phyloP scores from a whole-genome alignment of 768 basidiomycete species.

The Phaeotremella fagi region DNA sequence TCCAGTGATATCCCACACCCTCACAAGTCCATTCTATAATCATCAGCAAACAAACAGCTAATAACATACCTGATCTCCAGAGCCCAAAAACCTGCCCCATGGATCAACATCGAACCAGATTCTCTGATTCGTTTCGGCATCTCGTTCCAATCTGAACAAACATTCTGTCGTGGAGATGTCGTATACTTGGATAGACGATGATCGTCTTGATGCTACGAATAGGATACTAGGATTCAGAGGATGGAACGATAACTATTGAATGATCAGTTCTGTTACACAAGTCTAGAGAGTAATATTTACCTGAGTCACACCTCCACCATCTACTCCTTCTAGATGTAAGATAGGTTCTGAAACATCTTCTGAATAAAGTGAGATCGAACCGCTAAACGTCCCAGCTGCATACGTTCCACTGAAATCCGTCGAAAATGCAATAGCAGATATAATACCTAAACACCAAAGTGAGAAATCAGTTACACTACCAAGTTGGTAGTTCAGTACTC shows the following conservation, averaged over 20 bases:
- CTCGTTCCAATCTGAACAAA: slow-evolving; percentile 51
- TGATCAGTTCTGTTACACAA: slow-evolving; percentile 1
- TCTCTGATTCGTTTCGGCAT: slow-evolving; percentile 66
- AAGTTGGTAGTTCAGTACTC: not conserved
- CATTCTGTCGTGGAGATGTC: slow-evolving; percentile 55
- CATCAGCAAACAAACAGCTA: no score
- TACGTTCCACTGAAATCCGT: slow-evolving; percentile 61
- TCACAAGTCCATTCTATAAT: slow-evolving; percentile 58
- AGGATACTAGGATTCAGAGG: slow-evolving; percentile 65
- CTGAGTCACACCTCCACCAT: slow-evolving; percentile 47
- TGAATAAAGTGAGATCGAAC: slow-evolving; percentile 48
- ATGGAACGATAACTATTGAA: slow-evolving; percentile 68
- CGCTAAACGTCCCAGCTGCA: slow-evolving; percentile 70
- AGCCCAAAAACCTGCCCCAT: slow-evolving; percentile 60
- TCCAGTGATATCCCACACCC: slow-evolving; percentile 57
- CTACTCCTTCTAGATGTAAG: slow-evolving; percentile 60
- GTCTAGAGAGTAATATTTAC: slow-evolving; percentile 25
- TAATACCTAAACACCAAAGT: slow-evolving; percentile 58
- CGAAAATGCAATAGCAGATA: slow-evolving; percentile 77
- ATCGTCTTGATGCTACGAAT: slow-evolving; percentile 72
- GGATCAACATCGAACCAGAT: slow-evolving; percentile 71
- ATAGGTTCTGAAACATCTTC: slow-evolving; percentile 59
- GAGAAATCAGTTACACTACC: not conserved
- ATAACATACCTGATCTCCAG: slow-evolving; percentile 65
- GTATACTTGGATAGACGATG: slow-evolving; percentile 65